Percentiles rank a stretch among this genome's conserved stretches.
Evolutionary conservation across 106 monocot species (phyloP).

Genomic region (Iris macrosiphon): DNA sequence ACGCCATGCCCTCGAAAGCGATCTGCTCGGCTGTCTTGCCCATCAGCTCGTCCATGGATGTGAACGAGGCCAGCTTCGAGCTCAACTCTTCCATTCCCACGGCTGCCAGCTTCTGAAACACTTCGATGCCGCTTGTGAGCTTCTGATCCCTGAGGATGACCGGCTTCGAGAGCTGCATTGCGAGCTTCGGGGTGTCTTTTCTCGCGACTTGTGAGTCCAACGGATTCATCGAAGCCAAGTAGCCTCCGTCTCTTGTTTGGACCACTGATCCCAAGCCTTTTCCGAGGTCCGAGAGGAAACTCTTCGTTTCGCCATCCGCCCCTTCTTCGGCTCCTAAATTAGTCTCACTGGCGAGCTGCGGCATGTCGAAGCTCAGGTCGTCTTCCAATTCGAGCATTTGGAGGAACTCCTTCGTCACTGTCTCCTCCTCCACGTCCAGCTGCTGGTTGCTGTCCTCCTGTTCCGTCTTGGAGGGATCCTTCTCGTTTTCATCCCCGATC

Average conservation of each 20-base stretch:
- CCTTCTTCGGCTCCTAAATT: constrained; percentile 1
- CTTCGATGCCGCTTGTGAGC: constrained; percentile 45
- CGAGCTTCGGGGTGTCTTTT: constrained; percentile 56
- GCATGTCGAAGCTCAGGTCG: not conserved
- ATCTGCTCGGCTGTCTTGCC: constrained; percentile 92
- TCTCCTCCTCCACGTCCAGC: constrained; percentile 68
- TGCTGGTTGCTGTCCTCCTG: constrained; percentile 11
- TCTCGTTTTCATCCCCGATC: constrained; percentile 11
- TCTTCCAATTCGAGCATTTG: constrained; percentile 65
- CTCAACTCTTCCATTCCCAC: constrained; percentile 40
- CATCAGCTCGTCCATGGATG: constrained; percentile 64
- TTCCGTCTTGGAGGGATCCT: not conserved
- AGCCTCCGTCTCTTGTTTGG: constrained; percentile 87
- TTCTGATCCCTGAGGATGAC: constrained; percentile 42
- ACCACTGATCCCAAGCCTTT: constrained; percentile 73
- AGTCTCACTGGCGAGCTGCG: not conserved
- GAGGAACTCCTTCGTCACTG: constrained; percentile 72
- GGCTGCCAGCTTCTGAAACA: constrained; percentile 61
- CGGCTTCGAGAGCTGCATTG: constrained; percentile 84
- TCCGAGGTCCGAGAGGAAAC: constrained; percentile 69
- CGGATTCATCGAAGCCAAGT: constrained; percentile 66
- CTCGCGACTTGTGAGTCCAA: constrained; percentile 33
- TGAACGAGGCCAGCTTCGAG: constrained; percentile 30
- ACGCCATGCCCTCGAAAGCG: constrained; percentile 87
- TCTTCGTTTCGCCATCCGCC: not conserved